Conservation (phyloP, 2,329 filamentous ascomycete genomes). For the Aureobasidium melanogenum region DNA sequence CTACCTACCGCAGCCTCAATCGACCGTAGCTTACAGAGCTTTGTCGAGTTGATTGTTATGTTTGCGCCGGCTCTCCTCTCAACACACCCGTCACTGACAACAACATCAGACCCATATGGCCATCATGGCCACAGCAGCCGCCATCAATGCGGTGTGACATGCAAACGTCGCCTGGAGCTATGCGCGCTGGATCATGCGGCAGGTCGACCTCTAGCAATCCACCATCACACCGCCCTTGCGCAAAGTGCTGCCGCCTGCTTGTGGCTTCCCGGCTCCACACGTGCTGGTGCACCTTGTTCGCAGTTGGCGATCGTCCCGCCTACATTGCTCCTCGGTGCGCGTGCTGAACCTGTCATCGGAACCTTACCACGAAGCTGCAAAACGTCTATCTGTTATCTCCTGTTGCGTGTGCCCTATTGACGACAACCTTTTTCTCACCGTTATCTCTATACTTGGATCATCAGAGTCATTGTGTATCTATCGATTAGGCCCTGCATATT, state of each 20-base stretch:
- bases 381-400: conserved; percentile 7
- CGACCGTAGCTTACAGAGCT: neutral
- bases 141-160: conserved; percentile 1
- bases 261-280: conserved; percentile 3
- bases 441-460: neutral
- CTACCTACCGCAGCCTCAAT: neutral
- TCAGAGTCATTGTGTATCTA: neutral
- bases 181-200: neutral
- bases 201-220: neutral
- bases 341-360: conserved; percentile 5
- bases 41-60: neutral
- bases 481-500: neutral
- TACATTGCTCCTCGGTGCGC: neutral
- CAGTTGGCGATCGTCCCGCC: conserved; percentile 5
- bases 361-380: conserved; percentile 2
- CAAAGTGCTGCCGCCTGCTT: neutral
- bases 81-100: neutral
- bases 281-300: conserved; percentile 7
- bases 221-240: conserved; percentile 7
- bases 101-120: neutral
- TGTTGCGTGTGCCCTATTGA: neutral
- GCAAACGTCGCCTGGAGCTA: neutral
- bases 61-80: conserved; percentile 3
- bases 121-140: neutral
- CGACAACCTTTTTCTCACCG: neutral